Conservation (phyloP, 164 flowering plant genomes). For the Akebia trifoliata region DNA sequence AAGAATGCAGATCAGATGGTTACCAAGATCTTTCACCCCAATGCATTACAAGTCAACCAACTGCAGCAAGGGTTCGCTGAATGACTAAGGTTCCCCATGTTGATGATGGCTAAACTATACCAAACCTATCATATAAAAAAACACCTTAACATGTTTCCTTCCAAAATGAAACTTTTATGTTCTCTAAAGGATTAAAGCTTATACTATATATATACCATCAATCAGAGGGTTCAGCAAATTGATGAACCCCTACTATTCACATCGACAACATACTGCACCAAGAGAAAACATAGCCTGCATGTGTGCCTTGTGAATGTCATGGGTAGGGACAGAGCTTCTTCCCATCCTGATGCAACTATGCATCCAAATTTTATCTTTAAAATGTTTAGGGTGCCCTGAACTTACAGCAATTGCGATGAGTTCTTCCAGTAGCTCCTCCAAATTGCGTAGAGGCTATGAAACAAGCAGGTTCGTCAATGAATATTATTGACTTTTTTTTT, state of each 20-base stretch:
- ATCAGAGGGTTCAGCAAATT: not conserved
- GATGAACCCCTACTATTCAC: not conserved
- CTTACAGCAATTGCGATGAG: conserved; percentile 75
- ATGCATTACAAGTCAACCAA: too few relatives aligned
- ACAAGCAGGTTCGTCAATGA: conserved; percentile 7
- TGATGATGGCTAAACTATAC: too few relatives aligned
- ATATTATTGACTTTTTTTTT: not conserved
- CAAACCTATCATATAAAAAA: too few relatives aligned
- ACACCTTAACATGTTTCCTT: too few relatives aligned
- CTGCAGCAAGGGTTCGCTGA: too few relatives aligned
- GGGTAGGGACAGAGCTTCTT: too few relatives aligned
- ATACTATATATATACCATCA: too few relatives aligned
- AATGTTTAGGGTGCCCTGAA: not conserved
- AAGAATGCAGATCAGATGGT: too few relatives aligned
- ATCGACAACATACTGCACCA: not conserved
- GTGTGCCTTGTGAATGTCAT: not conserved
- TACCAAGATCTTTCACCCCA: too few relatives aligned
- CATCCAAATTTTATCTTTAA: not conserved
- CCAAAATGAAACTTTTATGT: too few relatives aligned
- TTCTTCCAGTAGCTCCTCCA: conserved; percentile 78
- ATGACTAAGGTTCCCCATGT: too few relatives aligned
- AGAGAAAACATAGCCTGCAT: not conserved
- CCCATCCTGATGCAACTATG: not conserved
- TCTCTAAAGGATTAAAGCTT: too few relatives aligned
- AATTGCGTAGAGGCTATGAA: conserved; percentile 60